Evolutionary conservation across 768 basidiomycete species (phyloP).

Genomic region (Pisolithus marmoratus): DNA sequence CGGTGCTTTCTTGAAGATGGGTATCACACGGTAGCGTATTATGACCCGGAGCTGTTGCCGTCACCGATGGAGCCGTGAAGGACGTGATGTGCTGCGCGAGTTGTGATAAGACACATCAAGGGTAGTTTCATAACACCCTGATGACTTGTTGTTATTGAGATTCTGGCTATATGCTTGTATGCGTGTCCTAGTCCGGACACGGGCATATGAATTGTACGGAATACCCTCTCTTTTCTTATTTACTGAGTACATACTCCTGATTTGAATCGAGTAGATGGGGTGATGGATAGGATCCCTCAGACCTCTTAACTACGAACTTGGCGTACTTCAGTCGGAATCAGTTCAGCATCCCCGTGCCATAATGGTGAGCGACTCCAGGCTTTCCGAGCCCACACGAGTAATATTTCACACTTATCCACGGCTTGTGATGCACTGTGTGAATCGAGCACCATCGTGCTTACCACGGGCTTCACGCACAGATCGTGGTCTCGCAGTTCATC

Average conservation of each 20-base stretch:
- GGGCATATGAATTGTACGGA: neutral
- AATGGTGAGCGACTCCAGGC: no score
- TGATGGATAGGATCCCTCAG: neutral
- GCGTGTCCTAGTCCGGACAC: neutral
- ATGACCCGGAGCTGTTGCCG: neutral
- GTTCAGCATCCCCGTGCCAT: no score
- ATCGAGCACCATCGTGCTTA: no score
- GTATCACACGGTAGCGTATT: constrained; percentile 47
- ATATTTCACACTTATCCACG: no score
- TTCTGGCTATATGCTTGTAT: neutral
- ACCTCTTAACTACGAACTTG: no score
- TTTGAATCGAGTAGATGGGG: neutral
- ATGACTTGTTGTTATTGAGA: neutral
- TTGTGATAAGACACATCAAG: neutral
- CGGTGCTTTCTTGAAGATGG: constrained; percentile 88
- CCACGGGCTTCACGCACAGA: no score
- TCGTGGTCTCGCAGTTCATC: no score
- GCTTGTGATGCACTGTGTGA: no score
- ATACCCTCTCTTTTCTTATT: neutral
- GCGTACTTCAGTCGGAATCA: no score
- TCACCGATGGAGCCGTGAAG: neutral
- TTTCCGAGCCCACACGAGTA: no score
- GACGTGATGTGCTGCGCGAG: neutral
- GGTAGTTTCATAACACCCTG: neutral
- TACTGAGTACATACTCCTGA: neutral